These are phyloP conservation scores for Myxozyma monticola DNA, from an alignment of 805 yeast species.

Conservation along the genomic window DNA sequence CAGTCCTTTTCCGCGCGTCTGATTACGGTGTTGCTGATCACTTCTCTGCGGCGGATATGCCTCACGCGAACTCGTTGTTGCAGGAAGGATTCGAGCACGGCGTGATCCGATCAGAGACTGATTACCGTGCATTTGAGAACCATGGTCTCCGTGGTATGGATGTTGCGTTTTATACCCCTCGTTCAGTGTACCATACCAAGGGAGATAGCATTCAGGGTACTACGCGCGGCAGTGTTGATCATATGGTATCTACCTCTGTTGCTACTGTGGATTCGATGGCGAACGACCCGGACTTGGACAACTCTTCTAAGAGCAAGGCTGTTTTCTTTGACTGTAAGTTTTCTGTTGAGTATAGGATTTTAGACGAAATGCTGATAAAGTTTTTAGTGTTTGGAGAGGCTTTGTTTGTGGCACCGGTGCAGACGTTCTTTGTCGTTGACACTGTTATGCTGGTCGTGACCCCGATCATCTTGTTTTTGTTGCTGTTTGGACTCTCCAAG, in stretches of 20 bases:
- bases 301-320: slow-evolving; percentile 42
- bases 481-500: slow-evolving; percentile 41
- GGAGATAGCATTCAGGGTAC: slow-evolving; percentile 68
- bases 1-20: slow-evolving; percentile 71
- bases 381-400: slow-evolving; percentile 27
- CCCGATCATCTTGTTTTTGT: slow-evolving; percentile 54
- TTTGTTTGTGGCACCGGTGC: slow-evolving; percentile 29
- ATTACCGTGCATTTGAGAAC: slow-evolving; percentile 66
- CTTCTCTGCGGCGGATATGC: slow-evolving; percentile 51
- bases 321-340: slow-evolving; percentile 55
- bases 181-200: slow-evolving; percentile 78
- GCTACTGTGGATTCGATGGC: slow-evolving; percentile 57
- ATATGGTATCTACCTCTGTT: slow-evolving; percentile 73
- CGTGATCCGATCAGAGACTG: slow-evolving; percentile 77
- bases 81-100: slow-evolving; percentile 83
- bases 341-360: neutral
- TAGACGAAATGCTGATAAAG: neutral
- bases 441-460: slow-evolving; percentile 52
- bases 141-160: slow-evolving; percentile 82
- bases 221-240: slow-evolving; percentile 71
- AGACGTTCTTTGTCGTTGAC: slow-evolving; percentile 51
- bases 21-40: slow-evolving; percentile 59
- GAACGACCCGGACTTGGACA: slow-evolving; percentile 41
- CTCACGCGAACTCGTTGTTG: slow-evolving; percentile 76
- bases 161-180: slow-evolving; percentile 83